Base-by-base conservation (phyloP, 78 protist species). In the Dictyostelium citrinum region DNA sequence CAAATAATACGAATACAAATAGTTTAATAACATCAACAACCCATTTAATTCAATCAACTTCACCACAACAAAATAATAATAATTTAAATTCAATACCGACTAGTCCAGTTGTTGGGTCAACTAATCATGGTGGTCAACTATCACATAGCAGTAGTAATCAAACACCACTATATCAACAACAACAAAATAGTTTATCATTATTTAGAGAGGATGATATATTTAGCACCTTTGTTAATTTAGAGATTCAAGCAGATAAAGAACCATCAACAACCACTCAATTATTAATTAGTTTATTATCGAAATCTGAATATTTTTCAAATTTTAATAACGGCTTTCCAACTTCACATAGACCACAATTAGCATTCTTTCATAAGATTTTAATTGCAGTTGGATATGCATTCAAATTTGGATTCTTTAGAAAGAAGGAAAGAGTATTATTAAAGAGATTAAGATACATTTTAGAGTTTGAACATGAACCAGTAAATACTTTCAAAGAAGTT, bases 391-490 rank as follows among this genome's bases (percentile, higher is more conserved):
- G 72, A 71, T 88, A 88, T 68, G 93, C 93, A 11, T 88, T 88
- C 29, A 88, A 78, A 35, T 88, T 88, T 78, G 93, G 93, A 12
- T 88, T 88, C 70, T 88, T 88, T 82, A 88, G 81, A 60, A 27
- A 76, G n/a, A 88, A 88, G 31, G 93, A 88, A 27, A 16, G 81
- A 17, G 31, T 58, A 17, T 46, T 88, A 8, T 31, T 88, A 7
- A 88, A 76, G 35, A 22, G 93, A 29, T 71, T 88, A 10, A 29
- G 29, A 10, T 51, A 76, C 27, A 78, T 88, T 46, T 31, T 88
- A 11, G 81, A 76, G 24, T 33, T 68, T 7, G 84, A 88, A 46
- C 55, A 78, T 37, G 93, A 88, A 17, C 75, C 51, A 6, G 6
- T 2, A 0, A 24, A 17, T 2, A 24, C 16, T 5, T 55, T 33